Evolutionary conservation across 1,284 basidiomycete genomes (phyloP).

Genomic region (Cutaneotrichosporon arboriforme): DNA sequence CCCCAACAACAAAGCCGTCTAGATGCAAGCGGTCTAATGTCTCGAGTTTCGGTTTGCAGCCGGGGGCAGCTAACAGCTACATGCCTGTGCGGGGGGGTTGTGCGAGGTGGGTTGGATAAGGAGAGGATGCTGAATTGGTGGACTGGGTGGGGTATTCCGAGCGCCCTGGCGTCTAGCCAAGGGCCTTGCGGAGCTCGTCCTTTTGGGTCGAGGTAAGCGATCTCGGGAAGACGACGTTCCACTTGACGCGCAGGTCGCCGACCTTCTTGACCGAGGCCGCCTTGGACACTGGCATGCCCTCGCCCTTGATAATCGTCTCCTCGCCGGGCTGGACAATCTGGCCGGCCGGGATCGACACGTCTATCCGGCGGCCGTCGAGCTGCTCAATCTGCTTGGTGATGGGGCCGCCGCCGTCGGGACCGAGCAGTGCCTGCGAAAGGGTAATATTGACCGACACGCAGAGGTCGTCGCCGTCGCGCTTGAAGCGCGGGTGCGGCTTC

Average conservation of each 20-base stretch:
- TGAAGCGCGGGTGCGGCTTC: slow-evolving; percentile 71
- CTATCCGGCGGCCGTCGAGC: slow-evolving; percentile 72
- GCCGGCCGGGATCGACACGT: slow-evolving; percentile 60
- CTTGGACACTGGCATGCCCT: slow-evolving; percentile 89
- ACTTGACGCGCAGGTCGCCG: slow-evolving; percentile 75
- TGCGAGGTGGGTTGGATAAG: neutral
- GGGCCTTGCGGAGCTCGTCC: slow-evolving; percentile 67
- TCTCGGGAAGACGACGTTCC: slow-evolving; percentile 80
- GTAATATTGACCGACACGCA: slow-evolving; percentile 60
- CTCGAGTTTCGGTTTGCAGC: no score
- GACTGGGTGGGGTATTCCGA: neutral
- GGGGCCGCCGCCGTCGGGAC: slow-evolving; percentile 47
- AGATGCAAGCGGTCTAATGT: neutral
- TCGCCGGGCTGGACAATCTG: slow-evolving; percentile 74
- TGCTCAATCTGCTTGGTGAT: slow-evolving; percentile 56
- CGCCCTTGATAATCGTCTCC: slow-evolving; percentile 63
- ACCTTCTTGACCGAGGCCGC: slow-evolving; percentile 64
- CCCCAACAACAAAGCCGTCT: neutral
- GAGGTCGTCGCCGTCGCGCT: slow-evolving; percentile 75
- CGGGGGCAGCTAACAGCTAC: no score
- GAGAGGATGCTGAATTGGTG: neutral
- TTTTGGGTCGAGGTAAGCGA: slow-evolving; percentile 67
- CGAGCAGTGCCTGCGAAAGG: slow-evolving; percentile 75
- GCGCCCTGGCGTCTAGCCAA: slow-evolving; percentile 32
- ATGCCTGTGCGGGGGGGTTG: neutral